Percentiles rank a stretch among this genome's conserved stretches.
phyloP scores from a whole-genome alignment of 345 rosid genomes.

The Moricandia arvensis region DNA sequence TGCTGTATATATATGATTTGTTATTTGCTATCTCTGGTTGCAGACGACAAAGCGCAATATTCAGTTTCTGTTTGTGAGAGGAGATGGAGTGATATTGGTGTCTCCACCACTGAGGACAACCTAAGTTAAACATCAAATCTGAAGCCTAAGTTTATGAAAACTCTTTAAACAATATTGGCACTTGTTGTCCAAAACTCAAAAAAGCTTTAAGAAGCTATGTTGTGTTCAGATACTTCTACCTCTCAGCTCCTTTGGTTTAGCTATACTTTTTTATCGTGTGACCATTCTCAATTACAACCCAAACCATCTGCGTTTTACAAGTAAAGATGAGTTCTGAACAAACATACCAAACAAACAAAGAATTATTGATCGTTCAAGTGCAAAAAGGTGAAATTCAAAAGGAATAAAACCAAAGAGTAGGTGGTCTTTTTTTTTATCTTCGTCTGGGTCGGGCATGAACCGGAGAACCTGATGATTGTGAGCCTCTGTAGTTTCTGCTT shows the following conservation, averaged over 20 bases:
- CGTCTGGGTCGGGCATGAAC: conserved; percentile 55
- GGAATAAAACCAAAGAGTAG: background rate
- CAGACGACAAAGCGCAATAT: conserved; percentile 89
- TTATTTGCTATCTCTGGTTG: conserved; percentile 19
- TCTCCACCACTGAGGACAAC: conserved; percentile 95
- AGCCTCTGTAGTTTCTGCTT: conserved; percentile 49
- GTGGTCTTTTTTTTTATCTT: conserved; percentile 31
- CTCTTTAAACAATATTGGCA: background rate
- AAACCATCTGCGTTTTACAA: conserved; percentile 1
- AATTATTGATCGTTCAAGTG: background rate
- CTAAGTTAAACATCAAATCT: conserved; percentile 38
- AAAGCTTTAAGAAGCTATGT: conserved; percentile 11
- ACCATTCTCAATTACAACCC: conserved; percentile 12
- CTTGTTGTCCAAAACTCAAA: too few relatives aligned
- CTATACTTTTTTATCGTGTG: background rate
- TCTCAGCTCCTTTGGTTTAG: background rate
- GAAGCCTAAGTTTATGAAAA: background rate
- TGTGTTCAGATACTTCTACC: background rate
- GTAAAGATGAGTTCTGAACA: background rate
- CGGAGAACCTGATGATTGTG: conserved; percentile 58
- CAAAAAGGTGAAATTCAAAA: background rate
- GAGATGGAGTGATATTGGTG: conserved; percentile 97
- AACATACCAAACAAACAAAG: background rate
- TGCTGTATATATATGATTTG: background rate
- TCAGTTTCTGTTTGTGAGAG: conserved; percentile 93